Percentiles rank a stretch among this genome's conserved stretches.
phyloP scores from a whole-genome alignment of 371 early-diverging fungal genomes.

The Apophysomyces variabilis region DNA sequence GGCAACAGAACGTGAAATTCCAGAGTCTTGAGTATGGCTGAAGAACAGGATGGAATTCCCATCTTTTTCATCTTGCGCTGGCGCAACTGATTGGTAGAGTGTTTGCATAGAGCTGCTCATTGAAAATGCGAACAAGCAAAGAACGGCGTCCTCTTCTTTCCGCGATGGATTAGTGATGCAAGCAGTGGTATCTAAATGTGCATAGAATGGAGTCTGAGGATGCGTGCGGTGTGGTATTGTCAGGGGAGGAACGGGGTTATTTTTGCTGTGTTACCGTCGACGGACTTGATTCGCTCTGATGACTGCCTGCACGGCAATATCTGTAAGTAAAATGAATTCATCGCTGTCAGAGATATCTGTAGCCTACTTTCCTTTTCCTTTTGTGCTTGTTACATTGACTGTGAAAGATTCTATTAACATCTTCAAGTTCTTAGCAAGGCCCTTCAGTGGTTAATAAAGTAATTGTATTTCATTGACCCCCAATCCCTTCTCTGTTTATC shows the following conservation, averaged over 20 bases:
- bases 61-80: slow-evolving; percentile 6
- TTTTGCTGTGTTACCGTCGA: slow-evolving; percentile 1
- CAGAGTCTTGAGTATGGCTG: background rate
- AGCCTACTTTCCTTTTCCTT: too few relatives aligned
- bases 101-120: slow-evolving; percentile 5
- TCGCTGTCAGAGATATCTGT: too few relatives aligned
- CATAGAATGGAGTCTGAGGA: slow-evolving; percentile 11
- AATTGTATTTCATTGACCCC: background rate
- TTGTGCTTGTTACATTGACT: too few relatives aligned
- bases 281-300: slow-evolving; percentile 7
- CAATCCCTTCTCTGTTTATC: slow-evolving; percentile 8
- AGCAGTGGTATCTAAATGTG: slow-evolving; percentile 8
- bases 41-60: slow-evolving; percentile 5
- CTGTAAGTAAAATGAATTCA: background rate
- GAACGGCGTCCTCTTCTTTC: slow-evolving; percentile 11
- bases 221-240: background rate
- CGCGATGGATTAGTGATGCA: slow-evolving; percentile 7
- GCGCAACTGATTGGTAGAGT: slow-evolving; percentile 6
- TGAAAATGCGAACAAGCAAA: slow-evolving; percentile 10
- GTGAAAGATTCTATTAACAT: too few relatives aligned
- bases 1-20: background rate
- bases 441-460: too few relatives aligned
- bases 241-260: slow-evolving; percentile 12
- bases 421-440: too few relatives aligned
- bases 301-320: background rate